Evolutionary conservation across 2,329 filamentous ascomycete genomes (phyloP).

Genomic region (Monilinia polystroma): DNA sequence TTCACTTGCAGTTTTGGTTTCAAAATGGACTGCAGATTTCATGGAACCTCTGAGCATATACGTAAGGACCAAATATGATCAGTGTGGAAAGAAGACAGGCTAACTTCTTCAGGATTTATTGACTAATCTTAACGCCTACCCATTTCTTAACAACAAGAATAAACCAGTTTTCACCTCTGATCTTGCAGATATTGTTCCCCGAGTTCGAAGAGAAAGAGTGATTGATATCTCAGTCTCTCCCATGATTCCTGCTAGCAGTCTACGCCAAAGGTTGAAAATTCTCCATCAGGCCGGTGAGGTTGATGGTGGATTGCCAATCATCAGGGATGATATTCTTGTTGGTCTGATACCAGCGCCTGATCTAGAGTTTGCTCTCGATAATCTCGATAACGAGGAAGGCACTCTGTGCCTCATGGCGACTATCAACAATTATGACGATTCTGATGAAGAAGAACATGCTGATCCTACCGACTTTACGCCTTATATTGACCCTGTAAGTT

Average conservation of each 20-base stretch:
- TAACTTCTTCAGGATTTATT: constrained; percentile 66
- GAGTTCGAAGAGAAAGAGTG: constrained; percentile 69
- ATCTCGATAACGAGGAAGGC: constrained; percentile 70
- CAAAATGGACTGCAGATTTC: constrained; percentile 98
- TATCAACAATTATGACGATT: constrained; percentile 62
- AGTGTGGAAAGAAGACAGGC: constrained; percentile 9
- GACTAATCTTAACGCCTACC: constrained; percentile 96
- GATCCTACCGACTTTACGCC: constrained; percentile 83
- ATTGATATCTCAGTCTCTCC: constrained; percentile 88
- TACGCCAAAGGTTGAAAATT: constrained; percentile 77
- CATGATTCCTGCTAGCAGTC: constrained; percentile 70
- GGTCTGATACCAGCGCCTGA: constrained; percentile 93
- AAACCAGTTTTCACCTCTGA: constrained; percentile 89
- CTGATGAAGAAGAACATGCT: constrained; percentile 53
- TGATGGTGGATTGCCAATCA: constrained; percentile 85
- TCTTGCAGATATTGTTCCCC: constrained; percentile 80
- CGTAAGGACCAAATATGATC: constrained; percentile 47
- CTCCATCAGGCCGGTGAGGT: constrained; percentile 85
- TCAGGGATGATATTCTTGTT: constrained; percentile 75
- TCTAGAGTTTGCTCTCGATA: constrained; percentile 88
- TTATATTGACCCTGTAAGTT: constrained; percentile 79
- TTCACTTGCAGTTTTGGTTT: constrained; percentile 83
- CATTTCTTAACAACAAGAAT: constrained; percentile 94
- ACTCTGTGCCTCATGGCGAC: constrained; percentile 80
- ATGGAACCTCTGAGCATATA: constrained; percentile 95